These are phyloP conservation scores for Schizonepeta tenuifolia DNA, from an alignment of 257 asterid genomes.

Conservation along the genomic window DNA sequence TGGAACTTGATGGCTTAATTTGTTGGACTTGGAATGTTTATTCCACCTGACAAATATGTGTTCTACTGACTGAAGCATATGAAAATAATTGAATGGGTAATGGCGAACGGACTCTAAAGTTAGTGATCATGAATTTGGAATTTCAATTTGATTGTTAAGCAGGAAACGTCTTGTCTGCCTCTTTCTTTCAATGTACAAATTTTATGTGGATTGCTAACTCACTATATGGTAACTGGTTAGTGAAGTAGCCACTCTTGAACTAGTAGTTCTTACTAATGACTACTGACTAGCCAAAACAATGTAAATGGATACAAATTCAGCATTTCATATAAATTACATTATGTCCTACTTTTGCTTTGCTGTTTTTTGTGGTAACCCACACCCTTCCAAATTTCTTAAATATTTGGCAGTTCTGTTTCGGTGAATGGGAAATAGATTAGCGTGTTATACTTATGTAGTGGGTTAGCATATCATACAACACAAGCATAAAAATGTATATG, in stretches of 20 bases:
- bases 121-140: neutral
- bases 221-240: neutral
- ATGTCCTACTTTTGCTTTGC: neutral
- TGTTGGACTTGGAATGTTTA: conserved; percentile 3
- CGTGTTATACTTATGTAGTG: neutral
- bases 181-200: neutral
- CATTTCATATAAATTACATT: neutral
- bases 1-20: neutral
- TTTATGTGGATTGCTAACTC: neutral
- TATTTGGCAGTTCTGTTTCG: neutral
- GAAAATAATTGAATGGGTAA: conserved; percentile 9
- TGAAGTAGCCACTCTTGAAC: neutral
- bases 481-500: too few species aligned
- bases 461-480: neutral
- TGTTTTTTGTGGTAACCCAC: neutral
- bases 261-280: neutral
- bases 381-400: neutral
- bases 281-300: neutral
- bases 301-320: neutral
- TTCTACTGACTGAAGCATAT: neutral
- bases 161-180: neutral
- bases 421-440: neutral
- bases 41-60: neutral
- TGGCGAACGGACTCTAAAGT: neutral
- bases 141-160: neutral